Conservation (phyloP, 805 yeast genomes). For the Metschnikowia borealis region DNA sequence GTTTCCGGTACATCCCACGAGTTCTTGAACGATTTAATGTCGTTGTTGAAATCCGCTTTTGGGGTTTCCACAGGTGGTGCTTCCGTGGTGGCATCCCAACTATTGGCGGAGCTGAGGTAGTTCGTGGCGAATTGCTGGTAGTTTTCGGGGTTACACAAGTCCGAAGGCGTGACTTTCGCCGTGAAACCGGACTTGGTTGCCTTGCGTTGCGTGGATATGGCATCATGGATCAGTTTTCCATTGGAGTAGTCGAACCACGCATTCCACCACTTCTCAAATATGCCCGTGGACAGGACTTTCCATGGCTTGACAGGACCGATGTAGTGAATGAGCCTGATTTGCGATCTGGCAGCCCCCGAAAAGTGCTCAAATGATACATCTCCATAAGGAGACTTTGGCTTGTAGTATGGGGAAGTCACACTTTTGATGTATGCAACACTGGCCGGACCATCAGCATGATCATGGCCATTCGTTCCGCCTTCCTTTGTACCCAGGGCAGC, state of each 20-base stretch:
- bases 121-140: slow-evolving; percentile 21
- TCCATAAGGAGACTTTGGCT: slow-evolving; percentile 5
- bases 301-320: slow-evolving; percentile 66
- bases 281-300: slow-evolving; percentile 23
- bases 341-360: slow-evolving; percentile 11
- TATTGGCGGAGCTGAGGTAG: background rate
- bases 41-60: slow-evolving; percentile 10
- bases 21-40: slow-evolving; percentile 19
- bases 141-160: slow-evolving; percentile 30
- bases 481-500: background rate
- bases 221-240: slow-evolving; percentile 21
- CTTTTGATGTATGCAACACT: background rate
- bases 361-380: slow-evolving; percentile 9
- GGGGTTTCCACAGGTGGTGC: slow-evolving; percentile 34
- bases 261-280: slow-evolving; percentile 38
- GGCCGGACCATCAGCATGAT: too few relatives aligned
- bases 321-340: slow-evolving; percentile 57
- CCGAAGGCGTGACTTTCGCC: slow-evolving; percentile 15
- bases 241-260: slow-evolving; percentile 32
- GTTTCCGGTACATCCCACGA: slow-evolving; percentile 24
- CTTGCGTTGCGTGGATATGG: slow-evolving; percentile 5
- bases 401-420: background rate
- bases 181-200: background rate
- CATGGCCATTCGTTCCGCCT: background rate
- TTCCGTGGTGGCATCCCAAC: slow-evolving; percentile 44